A percentile compares a stretch with the other conserved stretches of the same genome.
These are phyloP conservation scores for Aphelidium insulamus DNA, from an alignment of 371 early-diverging fungal genomes.

Conservation along the genomic window DNA sequence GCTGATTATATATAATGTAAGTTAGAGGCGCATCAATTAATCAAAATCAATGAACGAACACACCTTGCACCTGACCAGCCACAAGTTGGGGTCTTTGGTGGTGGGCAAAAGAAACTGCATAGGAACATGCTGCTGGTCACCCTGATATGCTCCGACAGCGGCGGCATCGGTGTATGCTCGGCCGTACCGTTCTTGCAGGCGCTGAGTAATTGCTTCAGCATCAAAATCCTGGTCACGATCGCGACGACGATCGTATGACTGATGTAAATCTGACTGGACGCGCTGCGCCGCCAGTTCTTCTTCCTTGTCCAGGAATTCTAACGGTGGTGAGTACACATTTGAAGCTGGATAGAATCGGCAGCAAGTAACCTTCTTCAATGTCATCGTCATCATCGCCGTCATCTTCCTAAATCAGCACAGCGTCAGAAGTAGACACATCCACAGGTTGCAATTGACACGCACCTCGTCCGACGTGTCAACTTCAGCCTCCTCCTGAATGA, in stretches of 20 bases:
- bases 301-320: too few species aligned
- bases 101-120: slow-evolving; percentile 61
- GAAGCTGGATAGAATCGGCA: too few species aligned
- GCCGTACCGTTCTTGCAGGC: slow-evolving; percentile 53
- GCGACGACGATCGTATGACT: slow-evolving; percentile 40
- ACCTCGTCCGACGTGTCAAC: too few species aligned
- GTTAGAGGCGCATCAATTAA: not conserved
- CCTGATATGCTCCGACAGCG: slow-evolving; percentile 21
- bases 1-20: slow-evolving; percentile 9
- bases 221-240: slow-evolving; percentile 44
- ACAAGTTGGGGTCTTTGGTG: slow-evolving; percentile 75
- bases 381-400: too few species aligned
- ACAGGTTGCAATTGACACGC: too few species aligned
- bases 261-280: too few species aligned
- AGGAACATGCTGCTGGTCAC: slow-evolving; percentile 43
- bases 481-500: too few species aligned
- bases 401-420: too few species aligned
- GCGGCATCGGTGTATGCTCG: slow-evolving; percentile 14
- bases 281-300: too few species aligned
- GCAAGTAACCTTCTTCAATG: too few species aligned
- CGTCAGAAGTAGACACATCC: too few species aligned
- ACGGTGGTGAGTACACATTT: too few species aligned
- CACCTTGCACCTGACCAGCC: slow-evolving; percentile 76
- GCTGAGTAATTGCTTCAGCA: slow-evolving; percentile 61
- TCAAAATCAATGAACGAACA: not conserved